phyloP scores from a whole-genome alignment of 371 early-diverging fungal genomes.

The Lichtheimia hyalospora region DNA sequence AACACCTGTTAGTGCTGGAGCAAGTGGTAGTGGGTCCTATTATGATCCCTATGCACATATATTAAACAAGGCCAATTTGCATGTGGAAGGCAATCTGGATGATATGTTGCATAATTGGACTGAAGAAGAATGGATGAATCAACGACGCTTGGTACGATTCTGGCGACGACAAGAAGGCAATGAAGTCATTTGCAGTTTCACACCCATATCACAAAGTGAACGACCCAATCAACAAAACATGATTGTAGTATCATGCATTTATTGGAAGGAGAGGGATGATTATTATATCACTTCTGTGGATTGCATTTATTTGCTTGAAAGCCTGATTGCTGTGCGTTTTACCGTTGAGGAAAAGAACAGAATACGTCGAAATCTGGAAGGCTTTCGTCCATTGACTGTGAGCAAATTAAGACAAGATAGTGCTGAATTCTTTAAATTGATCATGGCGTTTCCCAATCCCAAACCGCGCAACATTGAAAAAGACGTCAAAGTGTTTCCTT shows the following conservation, averaged over 20 bases:
- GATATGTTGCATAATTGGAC: conserved; percentile 59
- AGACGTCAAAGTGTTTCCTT: conserved; percentile 79
- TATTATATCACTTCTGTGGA: conserved; percentile 79
- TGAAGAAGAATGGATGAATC: conserved; percentile 57
- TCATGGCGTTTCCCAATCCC: conserved; percentile 79
- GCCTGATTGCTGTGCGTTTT: conserved; percentile 69
- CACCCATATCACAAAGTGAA: conserved; percentile 56
- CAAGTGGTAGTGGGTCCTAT: neutral
- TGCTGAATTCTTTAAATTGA: conserved; percentile 71
- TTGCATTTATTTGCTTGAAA: conserved; percentile 71
- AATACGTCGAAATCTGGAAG: conserved; percentile 77
- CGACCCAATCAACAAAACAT: conserved; percentile 31
- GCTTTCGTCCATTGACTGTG: conserved; percentile 73
- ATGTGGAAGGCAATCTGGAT: conserved; percentile 60
- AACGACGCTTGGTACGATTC: conserved; percentile 73
- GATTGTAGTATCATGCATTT: conserved; percentile 77
- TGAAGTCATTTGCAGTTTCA: conserved; percentile 68
- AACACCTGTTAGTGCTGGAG: neutral
- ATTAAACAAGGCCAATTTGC: conserved; percentile 68
- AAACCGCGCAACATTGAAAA: conserved; percentile 83
- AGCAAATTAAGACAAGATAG: conserved; percentile 69
- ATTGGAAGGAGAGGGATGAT: conserved; percentile 70
- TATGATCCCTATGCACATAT: conserved; percentile 53
- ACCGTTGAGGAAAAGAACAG: conserved; percentile 81
- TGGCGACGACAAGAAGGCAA: conserved; percentile 67